Percentiles rank a stretch among this genome's conserved stretches.
phyloP scores from a whole-genome alignment of 2,329 filamentous ascomycete species.

The Sclerotinia sclerotiorum region DNA sequence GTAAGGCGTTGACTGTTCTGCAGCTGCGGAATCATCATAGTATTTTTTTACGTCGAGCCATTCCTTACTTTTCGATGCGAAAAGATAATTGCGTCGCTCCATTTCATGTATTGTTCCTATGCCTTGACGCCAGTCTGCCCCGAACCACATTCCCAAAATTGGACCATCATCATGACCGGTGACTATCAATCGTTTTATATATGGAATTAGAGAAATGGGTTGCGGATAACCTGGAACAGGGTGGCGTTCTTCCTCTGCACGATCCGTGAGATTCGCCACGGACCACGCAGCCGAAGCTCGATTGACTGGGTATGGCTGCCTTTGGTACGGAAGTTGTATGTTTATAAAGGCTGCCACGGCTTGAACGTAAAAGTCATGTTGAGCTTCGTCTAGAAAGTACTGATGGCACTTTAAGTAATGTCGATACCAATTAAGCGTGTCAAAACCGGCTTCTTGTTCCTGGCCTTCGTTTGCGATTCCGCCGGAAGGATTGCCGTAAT shows the following conservation, averaged over 20 bases:
- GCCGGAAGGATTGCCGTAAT: not conserved
- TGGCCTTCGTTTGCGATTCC: not conserved
- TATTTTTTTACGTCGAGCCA: slow-evolving; percentile 87
- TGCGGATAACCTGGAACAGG: slow-evolving; percentile 32
- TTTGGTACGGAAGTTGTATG: slow-evolving; percentile 86
- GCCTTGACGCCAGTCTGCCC: slow-evolving; percentile 83
- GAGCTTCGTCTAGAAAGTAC: slow-evolving; percentile 89
- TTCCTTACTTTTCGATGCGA: slow-evolving; percentile 87
- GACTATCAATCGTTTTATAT: slow-evolving; percentile 83
- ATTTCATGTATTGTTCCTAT: slow-evolving; percentile 82
- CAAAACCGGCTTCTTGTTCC: slow-evolving; percentile 48
- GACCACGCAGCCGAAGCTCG: slow-evolving; percentile 43
- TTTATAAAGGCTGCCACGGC: slow-evolving; percentile 89
- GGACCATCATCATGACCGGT: slow-evolving; percentile 86
- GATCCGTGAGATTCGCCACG: slow-evolving; percentile 40
- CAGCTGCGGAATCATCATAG: slow-evolving; percentile 74
- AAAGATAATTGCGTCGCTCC: slow-evolving; percentile 91
- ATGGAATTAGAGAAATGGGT: slow-evolving; percentile 73
- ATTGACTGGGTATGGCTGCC: slow-evolving; percentile 47
- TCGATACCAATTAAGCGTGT: slow-evolving; percentile 91
- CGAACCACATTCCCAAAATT: slow-evolving; percentile 93
- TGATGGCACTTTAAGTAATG: slow-evolving; percentile 85
- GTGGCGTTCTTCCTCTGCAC: slow-evolving; percentile 28
- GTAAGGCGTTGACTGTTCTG: slow-evolving; percentile 72
- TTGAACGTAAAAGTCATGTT: slow-evolving; percentile 79